Evolutionary conservation across 305 asterid species (phyloP).

Genomic region (Solanum chacoense): DNA sequence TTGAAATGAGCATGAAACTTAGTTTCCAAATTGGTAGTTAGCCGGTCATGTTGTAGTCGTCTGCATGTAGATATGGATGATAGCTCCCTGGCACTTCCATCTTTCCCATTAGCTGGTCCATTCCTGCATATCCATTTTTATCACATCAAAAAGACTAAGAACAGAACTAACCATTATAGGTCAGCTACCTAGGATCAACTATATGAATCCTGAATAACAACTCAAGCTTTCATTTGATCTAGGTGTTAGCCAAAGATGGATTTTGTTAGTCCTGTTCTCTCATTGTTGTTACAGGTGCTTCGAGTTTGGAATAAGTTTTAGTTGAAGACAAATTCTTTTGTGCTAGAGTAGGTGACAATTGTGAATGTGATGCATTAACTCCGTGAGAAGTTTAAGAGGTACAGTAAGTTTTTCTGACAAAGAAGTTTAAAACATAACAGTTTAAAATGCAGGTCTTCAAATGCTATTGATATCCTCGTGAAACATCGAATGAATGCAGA

Average conservation of each 20-base stretch:
- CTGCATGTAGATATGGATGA: constrained; percentile 60
- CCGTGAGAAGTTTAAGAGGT: background rate
- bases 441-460: background rate
- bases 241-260: background rate
- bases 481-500: background rate
- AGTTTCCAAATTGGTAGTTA: constrained; percentile 12
- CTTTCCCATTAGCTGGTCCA: constrained; percentile 75
- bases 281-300: background rate
- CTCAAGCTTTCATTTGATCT: background rate
- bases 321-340: background rate
- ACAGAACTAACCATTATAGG: background rate
- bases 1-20: background rate
- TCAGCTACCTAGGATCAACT: background rate
- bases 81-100: constrained; percentile 74
- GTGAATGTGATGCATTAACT: background rate
- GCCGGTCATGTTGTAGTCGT: constrained; percentile 68
- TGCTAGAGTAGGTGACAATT: background rate
- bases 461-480: background rate
- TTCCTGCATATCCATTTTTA: constrained; percentile 39
- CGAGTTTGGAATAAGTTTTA: background rate
- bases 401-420: background rate
- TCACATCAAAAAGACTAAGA: background rate
- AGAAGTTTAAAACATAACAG: background rate
- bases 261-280: background rate
- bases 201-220: background rate